A percentile compares a stretch with the other conserved stretches of the same genome.
phyloP scores from a whole-genome alignment of 1,139 yeast genomes.

The Candida buenavistaensis region DNA sequence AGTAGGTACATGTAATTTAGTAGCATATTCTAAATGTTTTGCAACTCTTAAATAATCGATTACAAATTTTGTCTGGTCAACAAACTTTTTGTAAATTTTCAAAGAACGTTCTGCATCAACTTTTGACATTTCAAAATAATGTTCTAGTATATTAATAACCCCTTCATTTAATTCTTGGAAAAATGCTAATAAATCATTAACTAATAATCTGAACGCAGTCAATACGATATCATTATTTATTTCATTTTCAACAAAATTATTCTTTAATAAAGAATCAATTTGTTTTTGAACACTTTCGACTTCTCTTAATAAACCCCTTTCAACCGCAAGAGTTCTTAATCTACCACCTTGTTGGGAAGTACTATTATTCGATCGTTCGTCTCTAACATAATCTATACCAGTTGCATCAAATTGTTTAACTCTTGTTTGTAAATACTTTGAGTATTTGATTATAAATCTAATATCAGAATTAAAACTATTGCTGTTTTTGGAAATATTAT shows the following conservation, averaged over 20 bases:
- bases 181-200: conserved; percentile 78
- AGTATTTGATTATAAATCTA: conserved; percentile 64
- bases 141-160: conserved; percentile 87
- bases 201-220: conserved; percentile 82
- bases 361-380: conserved; percentile 53
- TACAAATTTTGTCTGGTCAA: conserved; percentile 82
- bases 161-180: conserved; percentile 94
- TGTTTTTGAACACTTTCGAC: conserved; percentile 83
- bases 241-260: conserved; percentile 73
- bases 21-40: conserved; percentile 80
- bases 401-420: conserved; percentile 69
- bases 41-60: conserved; percentile 87
- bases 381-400: conserved; percentile 76
- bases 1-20: conserved; percentile 91
- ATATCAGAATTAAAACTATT: conserved; percentile 50
- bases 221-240: conserved; percentile 79
- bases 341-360: conserved; percentile 57
- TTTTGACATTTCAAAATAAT: conserved; percentile 88
- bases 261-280: conserved; percentile 71
- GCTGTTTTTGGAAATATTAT: conserved; percentile 28
- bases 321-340: conserved; percentile 62
- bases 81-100: conserved; percentile 79
- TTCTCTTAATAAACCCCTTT: conserved; percentile 82
- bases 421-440: conserved; percentile 67
- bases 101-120: conserved; percentile 86